A percentile compares a stretch with the other conserved stretches of the same genome.
These are phyloP conservation scores for Pyrenophora teres DNA, from an alignment of 2,329 filamentous ascomycete genomes.

Conservation along the genomic window DNA sequence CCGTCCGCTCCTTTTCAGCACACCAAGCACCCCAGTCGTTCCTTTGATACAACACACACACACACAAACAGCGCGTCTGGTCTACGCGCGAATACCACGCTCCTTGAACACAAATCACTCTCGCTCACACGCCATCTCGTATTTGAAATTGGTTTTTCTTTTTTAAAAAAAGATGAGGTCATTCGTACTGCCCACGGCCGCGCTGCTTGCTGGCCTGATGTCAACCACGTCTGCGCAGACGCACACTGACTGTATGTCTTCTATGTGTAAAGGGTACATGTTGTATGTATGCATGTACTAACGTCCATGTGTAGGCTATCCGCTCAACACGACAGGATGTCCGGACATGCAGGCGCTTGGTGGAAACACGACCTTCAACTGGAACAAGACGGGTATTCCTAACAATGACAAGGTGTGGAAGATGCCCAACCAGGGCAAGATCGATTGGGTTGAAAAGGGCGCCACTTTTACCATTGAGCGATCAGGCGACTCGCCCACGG, in stretches of 20 bases:
- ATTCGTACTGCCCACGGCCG: conserved; percentile 42
- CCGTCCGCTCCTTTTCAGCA: conserved; percentile 37
- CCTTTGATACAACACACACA: conserved; percentile 23
- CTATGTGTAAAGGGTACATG: background rate
- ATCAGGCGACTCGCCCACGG: conserved; percentile 75
- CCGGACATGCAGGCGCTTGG: conserved; percentile 73
- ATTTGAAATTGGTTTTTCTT: background rate
- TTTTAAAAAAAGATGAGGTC: conserved; percentile 32
- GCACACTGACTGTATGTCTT: conserved; percentile 60
- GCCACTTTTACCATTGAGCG: conserved; percentile 73
- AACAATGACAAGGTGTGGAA: conserved; percentile 57
- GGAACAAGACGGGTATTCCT: conserved; percentile 57
- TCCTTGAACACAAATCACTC: conserved; percentile 26
- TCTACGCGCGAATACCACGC: conserved; percentile 40
- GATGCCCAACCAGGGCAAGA: conserved; percentile 67
- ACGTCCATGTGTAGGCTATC: conserved; percentile 60
- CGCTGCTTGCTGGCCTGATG: conserved; percentile 43
- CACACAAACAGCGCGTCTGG: conserved; percentile 39
- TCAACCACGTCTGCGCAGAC: conserved; percentile 71
- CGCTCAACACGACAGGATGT: conserved; percentile 69
- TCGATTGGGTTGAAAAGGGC: conserved; percentile 67
- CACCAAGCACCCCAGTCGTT: conserved; percentile 23
- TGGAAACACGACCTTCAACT: conserved; percentile 57
- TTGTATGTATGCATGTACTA: background rate
- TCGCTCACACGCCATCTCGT: conserved; percentile 4